Evolutionary conservation across 176 grass and related monocot species (phyloP), one percentile per base, ranked within the genome.

Genomic region (Oryza punctata): DNA sequence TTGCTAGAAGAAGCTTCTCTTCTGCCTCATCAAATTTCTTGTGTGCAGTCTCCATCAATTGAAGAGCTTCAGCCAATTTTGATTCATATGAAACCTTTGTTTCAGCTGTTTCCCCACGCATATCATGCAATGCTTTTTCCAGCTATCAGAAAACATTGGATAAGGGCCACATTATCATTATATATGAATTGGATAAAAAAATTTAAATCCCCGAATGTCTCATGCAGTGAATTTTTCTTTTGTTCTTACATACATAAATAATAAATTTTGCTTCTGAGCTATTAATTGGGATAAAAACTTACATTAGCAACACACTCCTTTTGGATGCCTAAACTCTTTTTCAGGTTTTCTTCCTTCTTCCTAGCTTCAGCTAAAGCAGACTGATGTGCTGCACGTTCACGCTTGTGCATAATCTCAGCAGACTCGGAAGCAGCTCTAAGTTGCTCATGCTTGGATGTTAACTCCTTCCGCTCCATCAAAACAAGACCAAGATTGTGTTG

Each of bases 401-500:
- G 89, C 66, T 92, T 96, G 38, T 96, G 82, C 79, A 64, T 87
- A 45, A 96, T 72, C 43, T 95, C 91, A 41, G 87, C 74, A 28
- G 87, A 78, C 8, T 87, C 87, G 7, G 67, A 76, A 28, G 85
- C 88, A 85, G 76, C 87, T 96, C 88, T 96, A 72, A 96, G 66
- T 40, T 99, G 89, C 70, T 99, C 93, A 61, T 87, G 54, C 67
- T 94, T 91, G 16, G 87, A 92, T 63, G 43, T 57, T 83, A 91
- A 70, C 69, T 96, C 96, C 74, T 89, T 92, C 40, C 37, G 91
- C 80, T 99, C 93, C 68, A 99, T 63, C 72, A 99, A 77, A 67
- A 99, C 70, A 92, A 96, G 85, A 14, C 96, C 96, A 5, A 99
- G 87, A 43, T 96, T 89, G 63, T 99, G 85, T 80, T 99, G 93